Base-by-base conservation (phyloP, 352 stramenopile genomes). In the Globisporangium alternatum region DNA sequence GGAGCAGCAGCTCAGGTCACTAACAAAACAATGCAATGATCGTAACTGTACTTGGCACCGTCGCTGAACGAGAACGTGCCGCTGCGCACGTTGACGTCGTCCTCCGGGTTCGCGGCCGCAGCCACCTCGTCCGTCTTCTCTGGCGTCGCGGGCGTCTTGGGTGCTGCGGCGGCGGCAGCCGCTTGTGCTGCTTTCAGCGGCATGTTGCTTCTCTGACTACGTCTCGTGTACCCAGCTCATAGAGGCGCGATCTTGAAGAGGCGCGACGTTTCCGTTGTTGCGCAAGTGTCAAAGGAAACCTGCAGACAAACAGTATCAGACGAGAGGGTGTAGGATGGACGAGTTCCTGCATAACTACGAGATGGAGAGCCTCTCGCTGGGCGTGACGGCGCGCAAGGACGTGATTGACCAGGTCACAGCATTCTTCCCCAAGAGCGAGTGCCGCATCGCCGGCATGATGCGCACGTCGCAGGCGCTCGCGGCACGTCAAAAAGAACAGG, bases 311-410 rank as follows among this genome's bases (percentile, higher is more conserved):
- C 2, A 17, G 39, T 5, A 44, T 44, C 13, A 44, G 13, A 6
- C 37, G 43, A 28, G 21, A 54, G 47, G 12, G 13, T 5, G 22
- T 7, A 55, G 13, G 31, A 89, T 90, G 77, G 76, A 86, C 58
- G 81, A 89, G 67, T 90, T 90, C 58, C 43, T 85, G 48, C 81
- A 90, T 65, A 63, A 70, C 57, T 90, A 90, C 63, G 81, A 90
- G 75, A 90, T 90, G 81, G 81, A 90, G 73, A 90, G 81, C 31
- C 64, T 90, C 39, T 70, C 82, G 64, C 68, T 89, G 31, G 81
- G 81, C 47, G 80, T 89, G 64, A 90, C 76, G 31, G 79, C 81
- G 13, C 70, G 81, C 21, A 77, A 75, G 47, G 81, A 90, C 48
- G 73, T 90, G 57, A 71, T 78, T 7, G 68, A 70, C 31, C 70